These are phyloP conservation scores for Secale cereale DNA, from an alignment of 176 grass and related monocot genomes.

Conservation along the genomic window DNA sequence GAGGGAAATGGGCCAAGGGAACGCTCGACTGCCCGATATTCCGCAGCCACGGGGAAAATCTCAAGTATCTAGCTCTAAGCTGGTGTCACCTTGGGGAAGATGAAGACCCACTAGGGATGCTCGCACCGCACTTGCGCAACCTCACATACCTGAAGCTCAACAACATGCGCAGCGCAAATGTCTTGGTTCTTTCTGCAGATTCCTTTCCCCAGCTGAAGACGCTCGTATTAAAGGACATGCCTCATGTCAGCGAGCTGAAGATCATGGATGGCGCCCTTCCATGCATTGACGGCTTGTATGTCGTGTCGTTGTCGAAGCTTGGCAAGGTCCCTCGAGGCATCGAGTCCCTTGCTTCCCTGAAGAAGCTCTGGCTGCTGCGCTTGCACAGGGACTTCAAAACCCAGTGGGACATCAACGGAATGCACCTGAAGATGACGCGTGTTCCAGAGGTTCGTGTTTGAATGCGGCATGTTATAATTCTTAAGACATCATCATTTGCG, in stretches of 20 bases:
- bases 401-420: not conserved
- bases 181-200: not conserved
- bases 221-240: not conserved
- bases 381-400: not conserved
- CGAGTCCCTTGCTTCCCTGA: not conserved
- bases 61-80: slow-evolving; percentile 35
- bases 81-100: not conserved
- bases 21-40: slow-evolving; percentile 23
- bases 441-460: not conserved
- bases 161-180: not conserved
- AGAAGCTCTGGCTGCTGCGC: not conserved
- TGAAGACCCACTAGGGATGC: not conserved
- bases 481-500: not conserved
- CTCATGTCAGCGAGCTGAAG: not conserved
- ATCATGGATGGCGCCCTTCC: not conserved
- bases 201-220: not conserved
- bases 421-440: not conserved
- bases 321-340: not conserved
- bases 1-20: not conserved
- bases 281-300: not conserved
- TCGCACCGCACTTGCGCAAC: not conserved
- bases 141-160: not conserved
- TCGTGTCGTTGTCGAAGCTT: not conserved
- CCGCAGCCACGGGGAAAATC: not conserved
- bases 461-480: not conserved